Evolutionary conservation across 805 yeast species (phyloP).

Genomic region (Candida incommunis): DNA sequence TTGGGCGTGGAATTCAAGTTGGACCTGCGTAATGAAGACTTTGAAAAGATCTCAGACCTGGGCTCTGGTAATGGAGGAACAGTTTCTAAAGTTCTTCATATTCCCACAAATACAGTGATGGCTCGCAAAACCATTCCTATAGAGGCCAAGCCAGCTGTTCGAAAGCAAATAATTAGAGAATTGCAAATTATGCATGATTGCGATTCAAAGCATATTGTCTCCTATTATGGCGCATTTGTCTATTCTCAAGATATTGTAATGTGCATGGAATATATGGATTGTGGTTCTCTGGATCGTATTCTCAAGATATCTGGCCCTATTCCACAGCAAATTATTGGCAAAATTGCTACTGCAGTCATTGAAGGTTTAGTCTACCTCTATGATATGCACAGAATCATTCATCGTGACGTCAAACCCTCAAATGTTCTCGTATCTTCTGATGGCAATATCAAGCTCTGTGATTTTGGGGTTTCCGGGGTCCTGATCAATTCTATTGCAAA

Average conservation of each 20-base stretch:
- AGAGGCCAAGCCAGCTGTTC: slow-evolving; percentile 65
- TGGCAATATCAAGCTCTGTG: slow-evolving; percentile 86
- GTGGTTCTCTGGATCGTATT: slow-evolving; percentile 81
- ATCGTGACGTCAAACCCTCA: slow-evolving; percentile 91
- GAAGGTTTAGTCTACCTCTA: slow-evolving; percentile 75
- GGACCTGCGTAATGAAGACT: slow-evolving; percentile 45
- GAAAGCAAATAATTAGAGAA: slow-evolving; percentile 78
- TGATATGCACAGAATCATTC: slow-evolving; percentile 75
- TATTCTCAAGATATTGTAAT: slow-evolving; percentile 61
- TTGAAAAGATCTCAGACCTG: slow-evolving; percentile 58
- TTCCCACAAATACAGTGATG: slow-evolving; percentile 78
- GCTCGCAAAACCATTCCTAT: slow-evolving; percentile 81
- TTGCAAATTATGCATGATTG: slow-evolving; percentile 85
- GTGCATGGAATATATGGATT: slow-evolving; percentile 93
- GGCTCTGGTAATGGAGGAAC: slow-evolving; percentile 95
- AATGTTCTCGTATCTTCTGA: slow-evolving; percentile 76
- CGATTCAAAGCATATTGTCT: slow-evolving; percentile 63
- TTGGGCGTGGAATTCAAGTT: slow-evolving; percentile 40
- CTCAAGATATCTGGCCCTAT: slow-evolving; percentile 46
- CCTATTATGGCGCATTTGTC: slow-evolving; percentile 82
- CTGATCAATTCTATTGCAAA: slow-evolving; percentile 89
- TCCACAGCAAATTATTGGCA: slow-evolving; percentile 55
- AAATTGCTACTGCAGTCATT: slow-evolving; percentile 61
- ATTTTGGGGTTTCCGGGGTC: slow-evolving; percentile 92
- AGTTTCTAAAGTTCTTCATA: slow-evolving; percentile 75